phyloP scores from a whole-genome alignment of 257 asterid species.

The Plantago elongata region DNA sequence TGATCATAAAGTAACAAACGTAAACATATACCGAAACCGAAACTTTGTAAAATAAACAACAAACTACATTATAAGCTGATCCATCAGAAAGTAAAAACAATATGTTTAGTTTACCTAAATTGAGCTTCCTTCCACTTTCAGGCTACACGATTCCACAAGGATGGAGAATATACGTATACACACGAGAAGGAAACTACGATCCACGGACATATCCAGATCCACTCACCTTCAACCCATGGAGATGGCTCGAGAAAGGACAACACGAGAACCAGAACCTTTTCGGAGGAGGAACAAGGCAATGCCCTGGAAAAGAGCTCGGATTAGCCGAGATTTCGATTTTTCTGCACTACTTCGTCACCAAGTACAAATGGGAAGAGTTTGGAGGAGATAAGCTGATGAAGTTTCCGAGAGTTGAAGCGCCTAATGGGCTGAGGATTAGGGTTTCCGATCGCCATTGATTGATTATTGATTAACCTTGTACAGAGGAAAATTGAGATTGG shows the following conservation, averaged over 20 bases:
- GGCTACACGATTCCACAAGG: slow-evolving; percentile 87
- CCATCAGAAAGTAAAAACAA: background rate
- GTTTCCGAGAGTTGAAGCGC: slow-evolving; percentile 97
- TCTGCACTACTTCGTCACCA: slow-evolving; percentile 91
- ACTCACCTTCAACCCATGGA: slow-evolving; percentile 83
- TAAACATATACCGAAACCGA: too few relatives aligned
- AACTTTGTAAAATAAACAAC: too few relatives aligned
- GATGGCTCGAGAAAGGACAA: slow-evolving; percentile 86
- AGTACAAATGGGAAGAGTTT: slow-evolving; percentile 90
- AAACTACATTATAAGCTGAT: too few relatives aligned
- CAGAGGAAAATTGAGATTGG: too few relatives aligned
- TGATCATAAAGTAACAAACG: background rate
- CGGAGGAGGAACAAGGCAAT: slow-evolving; percentile 94
- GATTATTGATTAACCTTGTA: too few relatives aligned
- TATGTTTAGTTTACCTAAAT: slow-evolving; percentile 2
- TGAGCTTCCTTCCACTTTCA: slow-evolving; percentile 28
- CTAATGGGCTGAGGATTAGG: slow-evolving; percentile 76
- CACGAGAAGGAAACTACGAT: slow-evolving; percentile 81
- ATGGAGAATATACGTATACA: slow-evolving; percentile 89
- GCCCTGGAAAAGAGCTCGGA: slow-evolving; percentile 99
- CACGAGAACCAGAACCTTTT: slow-evolving; percentile 68
- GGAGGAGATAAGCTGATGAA: slow-evolving; percentile 79
- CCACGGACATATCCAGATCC: slow-evolving; percentile 83
- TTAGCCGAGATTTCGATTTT: slow-evolving; percentile 92
- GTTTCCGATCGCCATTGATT: slow-evolving; percentile 42